Evolutionary conservation across 306 rosid species (phyloP).

Genomic region (Crotalaria pallida): DNA sequence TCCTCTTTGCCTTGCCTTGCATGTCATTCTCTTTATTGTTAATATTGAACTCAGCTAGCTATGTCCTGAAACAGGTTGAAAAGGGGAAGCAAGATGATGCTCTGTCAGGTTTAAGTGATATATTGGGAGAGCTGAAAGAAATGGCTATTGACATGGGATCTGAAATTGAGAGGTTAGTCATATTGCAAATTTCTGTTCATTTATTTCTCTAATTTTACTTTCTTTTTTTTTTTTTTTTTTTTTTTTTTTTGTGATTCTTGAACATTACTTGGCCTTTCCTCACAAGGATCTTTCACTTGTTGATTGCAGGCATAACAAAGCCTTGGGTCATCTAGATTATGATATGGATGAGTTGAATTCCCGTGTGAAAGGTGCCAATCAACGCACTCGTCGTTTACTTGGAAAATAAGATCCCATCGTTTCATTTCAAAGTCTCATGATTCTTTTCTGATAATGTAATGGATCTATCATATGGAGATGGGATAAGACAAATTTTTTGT

Average conservation of each 20-base stretch:
- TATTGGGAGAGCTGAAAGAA: conserved; percentile 82
- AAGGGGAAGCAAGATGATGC: conserved; percentile 88
- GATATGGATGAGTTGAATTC: conserved; percentile 67
- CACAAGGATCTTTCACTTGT: neutral
- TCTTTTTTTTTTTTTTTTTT: too few species aligned
- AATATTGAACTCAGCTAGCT: conserved; percentile 13
- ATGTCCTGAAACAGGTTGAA: conserved; percentile 50
- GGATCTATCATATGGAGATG: conserved; percentile 13
- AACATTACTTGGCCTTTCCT: neutral
- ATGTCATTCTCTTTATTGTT: neutral
- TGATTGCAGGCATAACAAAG: conserved; percentile 72
- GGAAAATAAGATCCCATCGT: conserved; percentile 50
- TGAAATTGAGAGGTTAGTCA: conserved; percentile 77
- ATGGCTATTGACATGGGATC: conserved; percentile 98
- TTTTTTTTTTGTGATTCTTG: neutral
- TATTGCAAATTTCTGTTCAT: neutral
- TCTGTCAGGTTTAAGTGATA: conserved; percentile 65
- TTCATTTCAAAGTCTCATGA: neutral
- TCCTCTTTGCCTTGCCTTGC: neutral
- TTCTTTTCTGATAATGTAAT: neutral
- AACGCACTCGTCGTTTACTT: conserved; percentile 70
- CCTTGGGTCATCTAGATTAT: conserved; percentile 37
- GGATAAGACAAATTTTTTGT: neutral
- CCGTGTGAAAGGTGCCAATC: conserved; percentile 66
- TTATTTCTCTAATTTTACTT: neutral